Evolutionary conservation across 768 basidiomycete species (phyloP).

Genomic region (Dioszegia crocea): DNA sequence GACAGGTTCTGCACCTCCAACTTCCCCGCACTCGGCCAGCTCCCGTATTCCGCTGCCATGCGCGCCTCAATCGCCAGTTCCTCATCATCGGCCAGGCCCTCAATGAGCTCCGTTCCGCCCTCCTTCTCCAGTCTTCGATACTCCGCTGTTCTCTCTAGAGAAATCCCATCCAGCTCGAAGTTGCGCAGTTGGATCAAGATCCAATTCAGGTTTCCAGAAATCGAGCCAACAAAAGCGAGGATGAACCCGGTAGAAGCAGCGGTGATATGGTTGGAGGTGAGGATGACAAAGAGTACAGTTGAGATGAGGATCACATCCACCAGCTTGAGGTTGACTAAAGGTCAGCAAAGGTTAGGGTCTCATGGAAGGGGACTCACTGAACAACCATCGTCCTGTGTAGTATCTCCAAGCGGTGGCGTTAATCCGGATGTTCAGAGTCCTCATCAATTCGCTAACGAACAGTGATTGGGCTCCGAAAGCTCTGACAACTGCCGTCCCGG

Average conservation of each 20-base stretch:
- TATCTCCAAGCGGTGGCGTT: slow-evolving; percentile 12
- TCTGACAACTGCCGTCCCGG: slow-evolving; percentile 35
- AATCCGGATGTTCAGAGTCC: slow-evolving; percentile 21
- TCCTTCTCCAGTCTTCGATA: slow-evolving; percentile 36
- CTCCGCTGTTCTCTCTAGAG: slow-evolving; percentile 33
- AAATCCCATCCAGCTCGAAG: slow-evolving; percentile 30
- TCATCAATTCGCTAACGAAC: slow-evolving; percentile 20
- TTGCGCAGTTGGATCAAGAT: slow-evolving; percentile 17
- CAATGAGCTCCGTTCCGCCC: slow-evolving; percentile 23
- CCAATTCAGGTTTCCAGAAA: slow-evolving; percentile 21
- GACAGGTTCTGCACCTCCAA: slow-evolving; percentile 19
- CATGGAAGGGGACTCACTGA: slow-evolving; percentile 12
- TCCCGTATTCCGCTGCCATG: background rate
- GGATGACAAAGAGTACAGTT: slow-evolving; percentile 18
- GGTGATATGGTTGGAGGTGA: slow-evolving; percentile 14
- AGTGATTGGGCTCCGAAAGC: slow-evolving; percentile 36
- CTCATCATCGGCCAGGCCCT: background rate
- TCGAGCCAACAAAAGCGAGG: slow-evolving; percentile 24
- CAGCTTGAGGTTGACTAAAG: slow-evolving; percentile 16
- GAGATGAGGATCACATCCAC: slow-evolving; percentile 22
- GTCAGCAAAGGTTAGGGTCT: background rate
- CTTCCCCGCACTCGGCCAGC: slow-evolving; percentile 20
- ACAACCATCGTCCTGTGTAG: slow-evolving; percentile 23
- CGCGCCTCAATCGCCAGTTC: slow-evolving; percentile 2
- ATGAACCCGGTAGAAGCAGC: slow-evolving; percentile 34